Base-by-base conservation (phyloP, 2,329 filamentous ascomycete genomes). In the Cercospora sojina region DNA sequence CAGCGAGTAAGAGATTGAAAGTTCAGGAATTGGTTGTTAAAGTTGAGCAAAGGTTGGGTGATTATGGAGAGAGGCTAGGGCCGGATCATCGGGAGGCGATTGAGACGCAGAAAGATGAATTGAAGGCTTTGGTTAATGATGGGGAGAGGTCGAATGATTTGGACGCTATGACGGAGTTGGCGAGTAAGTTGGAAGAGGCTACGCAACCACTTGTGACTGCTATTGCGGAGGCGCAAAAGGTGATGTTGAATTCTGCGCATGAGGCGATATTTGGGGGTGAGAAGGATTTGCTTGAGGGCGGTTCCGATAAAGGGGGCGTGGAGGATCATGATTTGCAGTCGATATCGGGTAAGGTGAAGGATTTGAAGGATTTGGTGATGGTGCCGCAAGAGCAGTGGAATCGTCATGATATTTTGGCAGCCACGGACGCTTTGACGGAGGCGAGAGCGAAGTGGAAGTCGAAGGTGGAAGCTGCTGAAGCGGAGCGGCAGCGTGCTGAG, bases 251-350 rank as follows among this genome's bases (percentile, higher is more conserved):
- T 18, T 65, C 76, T 7, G 77, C 77, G 1, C 77, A 79, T 58
- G 76, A 77, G 56, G 76, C 75, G 18, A 77, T 78, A 56, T 77
- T 78, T 27, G 73, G 72, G 1, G 76, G 71, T 10, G 76, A 78
- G 59, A 76, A 75, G 43, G 74, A 75, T n/a, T 67, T 77, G 2
- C 62, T 76, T 2, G 72, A 73, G 18, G 59, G 64, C 5, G 69
- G 67, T 1, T 71, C 66, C 56, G 43, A 43, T 25, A 32, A 70
- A 1, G 49, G 35, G 5, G 35, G 41, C 3, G 68, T 64, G 3
- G 38, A 47, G 8, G 64, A 57, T 23, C 64, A 69, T 3, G 73
- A 77, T 29, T 32, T 75, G 29, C 64, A 67, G n/a, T 59, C 47
- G 1, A 66, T 78, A 3, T 69, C 71, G n/a, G 71, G 71, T 16